A percentile compares a stretch with the other conserved stretches of the same genome.
phyloP scores from a whole-genome alignment of 129 eudicot species.

The Heracleum sosnowskyi region DNA sequence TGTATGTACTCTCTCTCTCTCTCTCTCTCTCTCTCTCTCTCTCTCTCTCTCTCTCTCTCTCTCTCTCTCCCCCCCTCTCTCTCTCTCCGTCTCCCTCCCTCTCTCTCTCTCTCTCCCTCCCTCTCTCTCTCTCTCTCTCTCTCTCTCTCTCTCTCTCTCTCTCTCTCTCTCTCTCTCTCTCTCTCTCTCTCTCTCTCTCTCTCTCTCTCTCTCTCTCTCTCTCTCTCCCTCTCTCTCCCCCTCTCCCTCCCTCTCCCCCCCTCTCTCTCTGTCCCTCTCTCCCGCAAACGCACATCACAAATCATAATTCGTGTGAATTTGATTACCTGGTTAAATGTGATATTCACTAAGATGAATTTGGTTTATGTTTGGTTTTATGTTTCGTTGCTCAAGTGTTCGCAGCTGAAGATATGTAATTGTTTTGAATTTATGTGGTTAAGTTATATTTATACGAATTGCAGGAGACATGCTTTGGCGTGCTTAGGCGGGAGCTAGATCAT shows the following conservation, averaged over 20 bases:
- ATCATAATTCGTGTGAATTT: not conserved
- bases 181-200: not conserved
- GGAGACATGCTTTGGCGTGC: slow-evolving; percentile 76
- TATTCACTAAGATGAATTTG: not conserved
- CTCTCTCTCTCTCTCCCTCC: not conserved
- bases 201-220: not conserved
- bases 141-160: too few species aligned
- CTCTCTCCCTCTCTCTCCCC: too few species aligned
- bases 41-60: not conserved
- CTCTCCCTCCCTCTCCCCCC: too few species aligned
- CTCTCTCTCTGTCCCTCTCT: too few species aligned
- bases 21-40: not conserved
- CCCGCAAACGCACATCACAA: too few species aligned
- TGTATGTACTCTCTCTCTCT: slow-evolving; percentile 27
- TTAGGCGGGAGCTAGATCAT: slow-evolving; percentile 72
- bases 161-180: too few species aligned
- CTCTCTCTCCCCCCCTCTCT: too few species aligned
- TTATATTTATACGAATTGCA: slow-evolving; percentile 16
- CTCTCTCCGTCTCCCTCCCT: not conserved
- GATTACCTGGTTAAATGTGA: not conserved
- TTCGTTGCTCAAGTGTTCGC: not conserved
- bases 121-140: not conserved
- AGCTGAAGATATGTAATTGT: not conserved
- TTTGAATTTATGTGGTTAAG: not conserved
- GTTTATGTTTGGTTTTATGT: not conserved